Evolutionary conservation across 2,329 filamentous ascomycete species (phyloP).

Genomic region (Rhynchosporium secalis): DNA sequence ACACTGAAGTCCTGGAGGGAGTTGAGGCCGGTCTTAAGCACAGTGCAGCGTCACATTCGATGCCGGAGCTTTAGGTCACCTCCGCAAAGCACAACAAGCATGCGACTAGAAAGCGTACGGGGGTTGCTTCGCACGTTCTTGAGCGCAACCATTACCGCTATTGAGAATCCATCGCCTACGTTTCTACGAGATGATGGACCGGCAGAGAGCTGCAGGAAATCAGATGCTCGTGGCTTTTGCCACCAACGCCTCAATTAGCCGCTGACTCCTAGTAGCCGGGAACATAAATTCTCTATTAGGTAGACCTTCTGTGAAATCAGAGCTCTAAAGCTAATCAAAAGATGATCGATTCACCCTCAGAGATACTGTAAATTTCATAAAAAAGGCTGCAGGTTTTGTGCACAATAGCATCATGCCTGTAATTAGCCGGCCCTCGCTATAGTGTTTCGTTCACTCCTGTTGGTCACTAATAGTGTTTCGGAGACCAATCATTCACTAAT

Average conservation of each 20-base stretch:
- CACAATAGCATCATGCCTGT: too few relatives aligned
- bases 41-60: slow-evolving; percentile 1
- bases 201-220: not conserved
- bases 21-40: not conserved
- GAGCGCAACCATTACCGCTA: not conserved
- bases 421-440: too few relatives aligned
- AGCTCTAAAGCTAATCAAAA: too few relatives aligned
- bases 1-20: not conserved
- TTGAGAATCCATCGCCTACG: not conserved
- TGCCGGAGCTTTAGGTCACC: not conserved
- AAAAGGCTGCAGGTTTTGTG: too few relatives aligned
- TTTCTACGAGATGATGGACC: not conserved
- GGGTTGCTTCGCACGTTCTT: not conserved
- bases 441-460: too few relatives aligned
- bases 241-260: not conserved
- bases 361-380: too few relatives aligned
- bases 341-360: too few relatives aligned
- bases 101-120: not conserved
- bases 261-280: not conserved
- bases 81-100: not conserved
- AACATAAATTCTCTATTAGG: too few relatives aligned
- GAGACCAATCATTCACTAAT: not conserved
- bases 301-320: too few relatives aligned
- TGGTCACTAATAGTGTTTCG: not conserved
- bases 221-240: not conserved